Evolutionary conservation across 78 protist species (phyloP), one percentile per base, ranked within the genome.

Genomic region (Dictyostelium purpureum): DNA sequence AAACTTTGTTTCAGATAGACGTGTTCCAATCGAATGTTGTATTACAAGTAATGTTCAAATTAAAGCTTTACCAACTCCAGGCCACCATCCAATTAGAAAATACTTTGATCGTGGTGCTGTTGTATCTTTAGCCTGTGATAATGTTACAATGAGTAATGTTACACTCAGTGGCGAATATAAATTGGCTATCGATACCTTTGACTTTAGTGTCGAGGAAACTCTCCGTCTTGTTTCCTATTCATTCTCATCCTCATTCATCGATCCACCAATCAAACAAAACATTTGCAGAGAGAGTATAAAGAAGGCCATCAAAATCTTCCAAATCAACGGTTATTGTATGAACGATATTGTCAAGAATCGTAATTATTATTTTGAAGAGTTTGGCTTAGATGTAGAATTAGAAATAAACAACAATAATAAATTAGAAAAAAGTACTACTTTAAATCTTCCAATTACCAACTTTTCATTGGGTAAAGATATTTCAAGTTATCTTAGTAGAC

Each of bases 11-110:
- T 31, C 73, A 45, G 42, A 79, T 96, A 14, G 98, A 94, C 26
- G 75, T 1, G 47, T 96, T 63, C 88, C 88, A 35, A 80, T 79
- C 37, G 89, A 77, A 79, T 85, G 96, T 79, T 93, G 96, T 45
- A 42, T 63, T 10, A 97, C 98, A 9, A 79, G 94, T 65, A 97
- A 97, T 56, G n/a, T 63, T 31, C 98, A 97, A 26, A 96, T 97
- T 43, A 94, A 96, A 45, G 96, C 96, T 9, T 77, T 97, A 10
- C 19, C 1, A 18, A 6, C 37, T 6, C 21, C 87, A 0, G 26
- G 14, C 18, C 95, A 94, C 18, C 97, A 95, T 54, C 98, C 98
- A 26, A 88, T 96, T 45, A 21, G 94, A 18, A 26, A 26, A 21
- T 97, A 83, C 79, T 79, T 93, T 74, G 95, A 93, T 45, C 33